Conservation (phyloP, 768 basidiomycete genomes). For the Psilocybe cubensis region DNA sequence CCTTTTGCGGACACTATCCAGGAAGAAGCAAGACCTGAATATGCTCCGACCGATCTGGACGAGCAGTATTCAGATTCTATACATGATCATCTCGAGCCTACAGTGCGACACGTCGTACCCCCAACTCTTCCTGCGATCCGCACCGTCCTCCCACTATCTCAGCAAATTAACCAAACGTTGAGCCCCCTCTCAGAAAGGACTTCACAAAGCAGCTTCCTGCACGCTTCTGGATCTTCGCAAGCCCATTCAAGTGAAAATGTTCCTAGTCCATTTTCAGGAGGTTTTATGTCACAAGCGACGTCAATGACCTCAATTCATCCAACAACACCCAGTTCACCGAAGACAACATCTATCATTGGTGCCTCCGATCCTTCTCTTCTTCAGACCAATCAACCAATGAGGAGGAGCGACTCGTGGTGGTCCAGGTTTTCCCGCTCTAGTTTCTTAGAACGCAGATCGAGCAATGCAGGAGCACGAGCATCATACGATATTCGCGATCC, state of each 20-base stretch:
- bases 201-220: constrained; percentile 36
- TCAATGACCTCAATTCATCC: constrained; percentile 30
- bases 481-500: constrained; percentile 76
- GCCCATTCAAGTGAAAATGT: constrained; percentile 29
- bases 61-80: constrained; percentile 11
- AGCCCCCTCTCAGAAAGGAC: constrained; percentile 43
- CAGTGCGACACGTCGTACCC: constrained; percentile 20
- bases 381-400: constrained; percentile 47
- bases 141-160: constrained; percentile 36
- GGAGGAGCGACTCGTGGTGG: constrained; percentile 81
- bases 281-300: constrained; percentile 26
- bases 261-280: constrained; percentile 27
- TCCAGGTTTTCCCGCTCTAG: constrained; percentile 68
- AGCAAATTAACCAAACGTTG: constrained; percentile 34
- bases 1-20: constrained; percentile 48
- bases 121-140: constrained; percentile 28
- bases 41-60: constrained; percentile 27
- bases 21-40: constrained; percentile 30
- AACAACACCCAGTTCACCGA: constrained; percentile 26
- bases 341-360: constrained; percentile 44
- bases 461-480: constrained; percentile 39
- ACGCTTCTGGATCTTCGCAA: constrained; percentile 29
- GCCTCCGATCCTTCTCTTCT: constrained; percentile 33
- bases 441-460: constrained; percentile 60
- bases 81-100: constrained; percentile 14